Evolutionary conservation across 345 rosid genomes (phyloP).

Genomic region (Brassica cretica): DNA sequence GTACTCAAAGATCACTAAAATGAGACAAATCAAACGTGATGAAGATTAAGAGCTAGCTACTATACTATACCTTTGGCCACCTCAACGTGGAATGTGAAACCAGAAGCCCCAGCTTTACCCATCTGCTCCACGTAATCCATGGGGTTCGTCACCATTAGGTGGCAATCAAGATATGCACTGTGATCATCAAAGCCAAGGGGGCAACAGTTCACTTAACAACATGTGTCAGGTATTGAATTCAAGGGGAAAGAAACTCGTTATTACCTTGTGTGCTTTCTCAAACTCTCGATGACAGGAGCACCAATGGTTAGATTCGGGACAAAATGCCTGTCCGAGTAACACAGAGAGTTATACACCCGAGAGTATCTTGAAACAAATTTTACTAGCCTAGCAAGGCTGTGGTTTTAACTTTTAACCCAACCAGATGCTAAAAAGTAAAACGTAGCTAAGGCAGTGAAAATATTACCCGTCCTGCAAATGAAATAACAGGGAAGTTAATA

Average conservation of each 20-base stretch:
- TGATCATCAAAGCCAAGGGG: constrained; percentile 9
- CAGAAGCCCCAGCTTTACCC: constrained; percentile 72
- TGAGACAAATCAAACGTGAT: background rate
- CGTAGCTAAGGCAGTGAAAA: background rate
- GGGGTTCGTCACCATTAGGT: background rate
- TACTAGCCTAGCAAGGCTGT: too few species aligned
- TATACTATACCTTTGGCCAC: constrained; percentile 58
- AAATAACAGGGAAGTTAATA: background rate
- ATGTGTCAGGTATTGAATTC: background rate
- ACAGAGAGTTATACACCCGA: background rate
- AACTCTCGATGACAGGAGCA: constrained; percentile 83
- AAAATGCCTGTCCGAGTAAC: constrained; percentile 58
- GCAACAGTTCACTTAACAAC: constrained; percentile 12
- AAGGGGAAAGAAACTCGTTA: constrained; percentile 25
- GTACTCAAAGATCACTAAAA: constrained; percentile 1
- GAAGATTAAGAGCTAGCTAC: background rate
- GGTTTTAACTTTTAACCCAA: too few species aligned
- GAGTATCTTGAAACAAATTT: background rate
- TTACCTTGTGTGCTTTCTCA: constrained; percentile 89
- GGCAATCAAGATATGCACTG: constrained; percentile 95
- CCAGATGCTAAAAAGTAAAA: background rate
- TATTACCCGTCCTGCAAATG: constrained; percentile 36
- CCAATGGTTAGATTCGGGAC: constrained; percentile 91
- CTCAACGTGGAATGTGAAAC: constrained; percentile 94
- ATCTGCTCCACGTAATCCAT: background rate